phyloP scores from a whole-genome alignment of 179 eudicot genomes.

The Vitellaria paradoxa region DNA sequence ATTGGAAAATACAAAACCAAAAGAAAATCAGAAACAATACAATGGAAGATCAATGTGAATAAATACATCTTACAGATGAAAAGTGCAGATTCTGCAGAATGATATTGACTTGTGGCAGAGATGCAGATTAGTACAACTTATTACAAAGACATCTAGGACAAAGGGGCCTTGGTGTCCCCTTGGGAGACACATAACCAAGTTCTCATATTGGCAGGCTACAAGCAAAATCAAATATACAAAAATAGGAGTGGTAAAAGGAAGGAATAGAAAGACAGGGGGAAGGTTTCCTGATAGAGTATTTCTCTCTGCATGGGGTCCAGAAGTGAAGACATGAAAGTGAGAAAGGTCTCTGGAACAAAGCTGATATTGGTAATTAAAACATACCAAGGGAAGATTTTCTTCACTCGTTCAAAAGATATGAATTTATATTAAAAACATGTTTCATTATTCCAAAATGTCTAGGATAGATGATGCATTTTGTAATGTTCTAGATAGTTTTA shows the following conservation, averaged over 20 bases:
- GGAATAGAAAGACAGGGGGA: neutral
- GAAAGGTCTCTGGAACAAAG: neutral
- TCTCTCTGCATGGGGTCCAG: neutral
- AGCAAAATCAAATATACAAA: neutral
- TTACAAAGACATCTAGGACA: neutral
- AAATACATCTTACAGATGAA: neutral
- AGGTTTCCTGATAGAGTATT: neutral
- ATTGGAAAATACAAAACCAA: neutral
- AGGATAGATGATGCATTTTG: too few species aligned
- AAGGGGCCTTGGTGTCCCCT: neutral
- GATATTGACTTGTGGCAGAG: neutral
- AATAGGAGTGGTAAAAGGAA: too few species aligned
- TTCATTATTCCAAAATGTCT: too few species aligned
- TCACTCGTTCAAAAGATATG: too few species aligned
- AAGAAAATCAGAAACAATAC: neutral
- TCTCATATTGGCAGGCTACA: neutral
- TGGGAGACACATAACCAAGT: neutral
- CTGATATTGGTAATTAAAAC: neutral
- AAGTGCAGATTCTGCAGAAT: neutral
- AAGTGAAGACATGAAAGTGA: neutral
- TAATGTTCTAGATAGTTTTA: too few species aligned
- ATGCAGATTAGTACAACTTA: conserved; percentile 4
- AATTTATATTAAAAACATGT: too few species aligned
- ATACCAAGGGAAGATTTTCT: neutral
- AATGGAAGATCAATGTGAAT: neutral